Percentiles rank a stretch among this genome's conserved stretches.
These are phyloP conservation scores for Ceratocystis alfenasii DNA, from an alignment of 2,329 filamentous ascomycete genomes.

Conservation along the genomic window DNA sequence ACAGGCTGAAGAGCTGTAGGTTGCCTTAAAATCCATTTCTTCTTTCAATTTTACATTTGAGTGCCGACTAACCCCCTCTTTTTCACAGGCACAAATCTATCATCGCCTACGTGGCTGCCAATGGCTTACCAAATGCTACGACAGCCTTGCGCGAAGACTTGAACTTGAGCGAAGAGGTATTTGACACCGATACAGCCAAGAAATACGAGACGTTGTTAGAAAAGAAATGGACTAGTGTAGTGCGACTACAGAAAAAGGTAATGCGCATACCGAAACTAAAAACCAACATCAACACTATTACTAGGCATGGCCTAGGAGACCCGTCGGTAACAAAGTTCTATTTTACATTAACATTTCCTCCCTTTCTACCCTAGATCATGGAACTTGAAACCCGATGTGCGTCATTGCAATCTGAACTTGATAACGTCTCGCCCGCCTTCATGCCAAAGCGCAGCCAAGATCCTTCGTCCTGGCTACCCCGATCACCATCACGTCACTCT, in stretches of 20 bases:
- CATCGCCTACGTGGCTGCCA: conserved; percentile 71
- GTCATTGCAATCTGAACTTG: conserved; percentile 67
- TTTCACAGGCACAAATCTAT: conserved; percentile 73
- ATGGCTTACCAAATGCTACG: conserved; percentile 57
- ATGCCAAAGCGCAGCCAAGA: conserved; percentile 72
- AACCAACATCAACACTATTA: not conserved
- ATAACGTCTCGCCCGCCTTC: conserved; percentile 65
- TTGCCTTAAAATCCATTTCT: conserved; percentile 25
- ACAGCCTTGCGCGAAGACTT: conserved; percentile 64
- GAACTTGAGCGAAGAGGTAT: conserved; percentile 54
- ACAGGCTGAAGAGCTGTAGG: conserved; percentile 82
- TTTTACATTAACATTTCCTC: not conserved
- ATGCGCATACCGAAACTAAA: not conserved
- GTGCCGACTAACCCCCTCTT: conserved; percentile 17
- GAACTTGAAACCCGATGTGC: conserved; percentile 70
- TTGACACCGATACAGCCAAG: conserved; percentile 72
- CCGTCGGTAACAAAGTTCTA: not conserved
- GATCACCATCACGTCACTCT: conserved; percentile 65
- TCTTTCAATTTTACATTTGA: conserved; percentile 16
- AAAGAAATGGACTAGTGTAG: conserved; percentile 97
- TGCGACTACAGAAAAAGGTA: conserved; percentile 90
- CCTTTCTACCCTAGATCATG: conserved; percentile 56
- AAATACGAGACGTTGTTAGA: conserved; percentile 90
- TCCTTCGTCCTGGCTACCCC: conserved; percentile 75
- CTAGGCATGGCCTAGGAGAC: conserved; percentile 21